A percentile compares a stretch with the other conserved stretches of the same genome.
Conservation (phyloP, 106 monocot species). For the Amphibolis antarctica region DNA sequence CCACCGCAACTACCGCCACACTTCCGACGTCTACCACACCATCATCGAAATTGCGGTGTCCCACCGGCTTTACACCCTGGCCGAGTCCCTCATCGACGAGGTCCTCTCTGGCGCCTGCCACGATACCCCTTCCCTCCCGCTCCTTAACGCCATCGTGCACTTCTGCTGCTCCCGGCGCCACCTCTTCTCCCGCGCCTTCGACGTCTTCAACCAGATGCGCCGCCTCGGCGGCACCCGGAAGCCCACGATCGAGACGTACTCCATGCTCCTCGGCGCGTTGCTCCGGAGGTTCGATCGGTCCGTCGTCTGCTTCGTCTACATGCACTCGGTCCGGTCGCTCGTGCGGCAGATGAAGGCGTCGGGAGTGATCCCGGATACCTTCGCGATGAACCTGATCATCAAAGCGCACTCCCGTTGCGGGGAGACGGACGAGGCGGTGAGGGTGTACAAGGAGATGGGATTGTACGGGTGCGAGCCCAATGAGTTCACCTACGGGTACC, state of each 20-base stretch:
- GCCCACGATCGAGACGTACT: slow-evolving; percentile 62
- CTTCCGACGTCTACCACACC: slow-evolving; percentile 42
- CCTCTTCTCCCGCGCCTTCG: slow-evolving; percentile 81
- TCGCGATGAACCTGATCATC: slow-evolving; percentile 54
- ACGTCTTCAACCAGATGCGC: slow-evolving; percentile 67
- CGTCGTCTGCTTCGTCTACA: slow-evolving; percentile 49
- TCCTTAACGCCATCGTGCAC: slow-evolving; percentile 52
- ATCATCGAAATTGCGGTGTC: slow-evolving; percentile 37
- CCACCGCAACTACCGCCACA: slow-evolving; percentile 51
- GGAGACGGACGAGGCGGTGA: slow-evolving; percentile 74
- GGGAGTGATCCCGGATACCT: slow-evolving; percentile 60
- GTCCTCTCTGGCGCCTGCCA: slow-evolving; percentile 68
- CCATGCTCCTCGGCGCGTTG: slow-evolving; percentile 53
- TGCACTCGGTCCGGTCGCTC: slow-evolving; percentile 65
- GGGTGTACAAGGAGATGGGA: slow-evolving; percentile 65
- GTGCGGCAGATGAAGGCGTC: slow-evolving; percentile 69
- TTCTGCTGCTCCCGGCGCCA: slow-evolving; percentile 76
- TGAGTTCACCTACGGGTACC: slow-evolving; percentile 64
- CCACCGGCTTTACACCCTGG: slow-evolving; percentile 47
- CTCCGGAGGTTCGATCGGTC: slow-evolving; percentile 55
- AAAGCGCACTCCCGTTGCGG: slow-evolving; percentile 70
- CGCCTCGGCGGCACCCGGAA: slow-evolving; percentile 5
- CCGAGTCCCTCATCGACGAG: slow-evolving; percentile 60
- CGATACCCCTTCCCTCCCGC: slow-evolving; percentile 30
- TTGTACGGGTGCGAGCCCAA: slow-evolving; percentile 78